Percentiles rank a stretch among this genome's conserved stretches.
Evolutionary conservation across 805 yeast genomes (phyloP).

Genomic region (Pachysolen tannophilus): DNA sequence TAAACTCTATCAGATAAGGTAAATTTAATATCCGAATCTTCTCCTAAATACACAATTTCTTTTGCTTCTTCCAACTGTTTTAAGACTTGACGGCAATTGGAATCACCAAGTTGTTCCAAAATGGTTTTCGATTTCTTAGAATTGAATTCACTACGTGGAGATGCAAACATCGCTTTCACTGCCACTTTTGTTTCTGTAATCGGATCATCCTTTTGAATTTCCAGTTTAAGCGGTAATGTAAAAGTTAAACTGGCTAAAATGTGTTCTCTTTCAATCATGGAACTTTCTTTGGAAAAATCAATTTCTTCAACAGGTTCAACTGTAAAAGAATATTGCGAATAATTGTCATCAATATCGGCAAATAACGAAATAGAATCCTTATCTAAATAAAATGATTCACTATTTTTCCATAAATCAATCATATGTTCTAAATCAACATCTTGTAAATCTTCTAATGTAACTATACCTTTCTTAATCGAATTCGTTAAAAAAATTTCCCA

Average conservation of each 20-base stretch:
- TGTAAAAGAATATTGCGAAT: conserved; percentile 33
- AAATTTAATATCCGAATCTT: conserved; percentile 45
- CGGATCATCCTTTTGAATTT: conserved; percentile 10
- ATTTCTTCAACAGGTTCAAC: conserved; percentile 21
- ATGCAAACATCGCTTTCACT: conserved; percentile 51
- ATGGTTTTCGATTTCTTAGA: conserved; percentile 36
- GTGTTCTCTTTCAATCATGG: conserved; percentile 68
- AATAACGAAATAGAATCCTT: conserved; percentile 27
- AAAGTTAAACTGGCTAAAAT: conserved; percentile 39
- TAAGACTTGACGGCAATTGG: conserved; percentile 40
- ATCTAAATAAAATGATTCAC: conserved; percentile 23
- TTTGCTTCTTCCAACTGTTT: conserved; percentile 43
- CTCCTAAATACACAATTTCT: conserved; percentile 43
- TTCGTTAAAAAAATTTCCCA: conserved; percentile 63
- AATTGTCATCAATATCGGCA: conserved; percentile 37
- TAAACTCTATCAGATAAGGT: conserved; percentile 46
- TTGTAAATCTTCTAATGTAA: conserved; percentile 41
- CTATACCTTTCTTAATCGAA: conserved; percentile 48
- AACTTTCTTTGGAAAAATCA: conserved; percentile 44
- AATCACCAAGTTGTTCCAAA: conserved; percentile 37
- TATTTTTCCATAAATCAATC: conserved; percentile 57
- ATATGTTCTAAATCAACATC: conserved; percentile 43
- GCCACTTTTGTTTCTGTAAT: conserved; percentile 31
- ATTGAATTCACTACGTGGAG: conserved; percentile 39
- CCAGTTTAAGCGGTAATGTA: conserved; percentile 22